These are phyloP conservation scores for Linum tenue DNA, from an alignment of 345 rosid species.

Conservation along the genomic window DNA sequence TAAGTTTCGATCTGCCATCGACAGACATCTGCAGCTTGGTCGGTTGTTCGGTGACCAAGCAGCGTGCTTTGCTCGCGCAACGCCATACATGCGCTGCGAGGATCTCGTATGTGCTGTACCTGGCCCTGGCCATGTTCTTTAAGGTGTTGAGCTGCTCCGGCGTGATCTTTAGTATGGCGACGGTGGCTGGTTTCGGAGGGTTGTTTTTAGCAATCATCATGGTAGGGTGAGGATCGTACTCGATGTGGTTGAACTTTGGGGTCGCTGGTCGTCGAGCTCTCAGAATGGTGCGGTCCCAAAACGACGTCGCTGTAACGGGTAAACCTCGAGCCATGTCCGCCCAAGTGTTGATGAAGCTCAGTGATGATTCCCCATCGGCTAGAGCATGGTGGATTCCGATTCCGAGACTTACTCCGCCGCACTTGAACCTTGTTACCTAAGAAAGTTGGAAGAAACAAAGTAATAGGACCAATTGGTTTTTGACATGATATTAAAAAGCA, in stretches of 20 bases:
- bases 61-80: constrained; percentile 8
- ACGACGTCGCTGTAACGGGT: neutral
- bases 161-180: neutral
- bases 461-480: too few species aligned
- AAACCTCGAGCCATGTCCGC: neutral
- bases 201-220: neutral
- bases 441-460: too few species aligned
- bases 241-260: neutral
- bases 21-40: neutral
- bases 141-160: neutral
- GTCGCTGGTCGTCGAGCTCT: neutral
- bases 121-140: neutral
- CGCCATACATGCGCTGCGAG: constrained; percentile 15
- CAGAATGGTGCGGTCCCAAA: constrained; percentile 8
- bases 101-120: neutral
- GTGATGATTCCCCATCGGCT: neutral
- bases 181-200: neutral
- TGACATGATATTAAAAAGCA: neutral
- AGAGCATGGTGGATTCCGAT: constrained; percentile 1
- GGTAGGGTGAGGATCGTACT: neutral
- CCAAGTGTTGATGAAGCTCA: constrained; percentile 12
- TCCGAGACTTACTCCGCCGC: constrained; percentile 16
- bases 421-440: constrained; percentile 8
- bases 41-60: constrained; percentile 1
- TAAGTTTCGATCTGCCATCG: neutral